A percentile compares a stretch with the other conserved stretches of the same genome.
Evolutionary conservation across 768 basidiomycete species (phyloP).

Genomic region (Phlebiopsis gigantea): DNA sequence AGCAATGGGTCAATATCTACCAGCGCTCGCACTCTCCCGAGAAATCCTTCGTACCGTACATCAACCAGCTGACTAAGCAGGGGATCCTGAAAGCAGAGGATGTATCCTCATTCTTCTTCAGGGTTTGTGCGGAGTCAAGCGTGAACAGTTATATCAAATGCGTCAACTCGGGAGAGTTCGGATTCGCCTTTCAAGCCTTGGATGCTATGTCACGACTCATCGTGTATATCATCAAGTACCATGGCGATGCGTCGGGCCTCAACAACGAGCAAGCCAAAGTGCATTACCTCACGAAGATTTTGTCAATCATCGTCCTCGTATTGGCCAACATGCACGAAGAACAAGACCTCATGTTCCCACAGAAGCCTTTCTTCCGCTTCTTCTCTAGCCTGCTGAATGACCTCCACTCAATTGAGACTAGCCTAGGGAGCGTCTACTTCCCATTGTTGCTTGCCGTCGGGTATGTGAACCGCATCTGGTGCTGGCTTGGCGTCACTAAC

Average conservation of each 20-base stretch:
- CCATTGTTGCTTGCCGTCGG: constrained; percentile 83
- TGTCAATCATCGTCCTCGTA: constrained; percentile 95
- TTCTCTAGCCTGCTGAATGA: constrained; percentile 96
- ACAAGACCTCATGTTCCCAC: constrained; percentile 85
- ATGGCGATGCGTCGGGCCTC: constrained; percentile 89
- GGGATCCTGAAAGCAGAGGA: constrained; percentile 96
- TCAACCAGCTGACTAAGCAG: constrained; percentile 95
- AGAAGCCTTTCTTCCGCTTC: constrained; percentile 97
- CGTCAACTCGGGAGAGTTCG: constrained; percentile 64
- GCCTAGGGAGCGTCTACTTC: constrained; percentile 87
- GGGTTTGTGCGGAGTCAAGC: constrained; percentile 93
- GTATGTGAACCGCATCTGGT: constrained; percentile 34
- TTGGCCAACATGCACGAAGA: constrained; percentile 94
- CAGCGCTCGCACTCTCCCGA: constrained; percentile 88
- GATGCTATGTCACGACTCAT: constrained; percentile 95
- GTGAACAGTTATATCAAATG: constrained; percentile 84
- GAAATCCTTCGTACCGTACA: constrained; percentile 93
- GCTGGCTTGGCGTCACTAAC: background rate
- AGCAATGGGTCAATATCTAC: constrained; percentile 95
- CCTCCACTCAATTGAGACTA: constrained; percentile 77
- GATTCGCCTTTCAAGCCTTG: constrained; percentile 83
- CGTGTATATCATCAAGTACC: constrained; percentile 98
- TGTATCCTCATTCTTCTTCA: constrained; percentile 95
- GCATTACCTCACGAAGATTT: constrained; percentile 93
- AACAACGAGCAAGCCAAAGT: constrained; percentile 95